A percentile compares a stretch with the other conserved stretches of the same genome.
Conservation (phyloP, 2,329 filamentous ascomycete genomes). For the Chaetomium sp. region DNA sequence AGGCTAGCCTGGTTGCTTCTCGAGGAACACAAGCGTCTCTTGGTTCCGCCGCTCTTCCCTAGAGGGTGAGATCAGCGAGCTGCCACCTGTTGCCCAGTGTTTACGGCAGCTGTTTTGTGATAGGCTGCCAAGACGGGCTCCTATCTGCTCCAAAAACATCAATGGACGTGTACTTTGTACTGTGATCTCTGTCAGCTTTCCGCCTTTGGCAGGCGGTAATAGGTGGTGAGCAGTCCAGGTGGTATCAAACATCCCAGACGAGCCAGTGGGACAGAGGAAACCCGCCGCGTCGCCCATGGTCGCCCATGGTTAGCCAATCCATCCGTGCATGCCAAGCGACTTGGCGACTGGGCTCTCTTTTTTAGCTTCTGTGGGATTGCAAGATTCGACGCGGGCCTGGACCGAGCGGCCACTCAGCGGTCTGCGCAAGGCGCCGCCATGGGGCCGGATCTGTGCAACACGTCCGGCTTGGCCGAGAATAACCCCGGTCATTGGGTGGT, state of each 20-base stretch:
- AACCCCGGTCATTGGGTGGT: slow-evolving; percentile 25
- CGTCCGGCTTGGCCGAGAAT: slow-evolving; percentile 33
- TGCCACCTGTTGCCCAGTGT: slow-evolving; percentile 2
- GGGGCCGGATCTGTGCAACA: slow-evolving; percentile 34
- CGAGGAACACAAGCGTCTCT: slow-evolving; percentile 7
- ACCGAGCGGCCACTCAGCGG: slow-evolving; percentile 17
- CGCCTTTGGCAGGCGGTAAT: not conserved
- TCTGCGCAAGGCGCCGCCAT: slow-evolving; percentile 24
- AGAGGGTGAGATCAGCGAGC: not conserved
- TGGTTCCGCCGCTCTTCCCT: not conserved
- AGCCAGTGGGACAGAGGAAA: slow-evolving; percentile 24
- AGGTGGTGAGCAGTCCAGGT: not conserved
- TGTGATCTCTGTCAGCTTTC: not conserved
- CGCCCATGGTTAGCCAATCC: slow-evolving; percentile 25
- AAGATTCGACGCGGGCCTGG: slow-evolving; percentile 27
- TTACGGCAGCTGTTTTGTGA: slow-evolving; percentile 3
- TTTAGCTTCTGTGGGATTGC: slow-evolving; percentile 13
- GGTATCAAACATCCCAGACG: slow-evolving; percentile 14
- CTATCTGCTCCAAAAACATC: slow-evolving; percentile 3
- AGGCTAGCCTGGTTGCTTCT: not conserved
- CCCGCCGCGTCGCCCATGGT: slow-evolving; percentile 10
- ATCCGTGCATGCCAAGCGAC: slow-evolving; percentile 30
- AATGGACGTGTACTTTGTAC: too few relatives aligned
- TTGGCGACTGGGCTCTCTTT: slow-evolving; percentile 11
- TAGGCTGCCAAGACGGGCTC: slow-evolving; percentile 11